Evolutionary conservation across 2,329 filamentous ascomycete species (phyloP), one percentile per base, ranked within the genome.

Genomic region (Onygenales sp.): DNA sequence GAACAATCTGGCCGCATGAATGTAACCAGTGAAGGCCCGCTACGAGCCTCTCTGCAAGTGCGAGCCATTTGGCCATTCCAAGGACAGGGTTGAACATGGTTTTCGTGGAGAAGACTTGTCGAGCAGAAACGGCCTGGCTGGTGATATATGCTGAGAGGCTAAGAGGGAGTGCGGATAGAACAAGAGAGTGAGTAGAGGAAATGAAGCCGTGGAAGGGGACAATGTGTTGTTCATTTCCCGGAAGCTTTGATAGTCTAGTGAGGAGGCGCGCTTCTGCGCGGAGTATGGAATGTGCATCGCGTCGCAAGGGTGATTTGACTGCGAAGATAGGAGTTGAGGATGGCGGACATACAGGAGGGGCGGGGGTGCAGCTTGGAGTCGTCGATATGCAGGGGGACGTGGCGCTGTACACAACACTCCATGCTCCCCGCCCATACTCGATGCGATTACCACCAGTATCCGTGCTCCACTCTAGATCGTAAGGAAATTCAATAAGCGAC

Each of bases 381-480:
- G 66, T 69, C n/a, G 54, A 40, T 37, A 58, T 36, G 14, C 54
- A 55, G 17, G 49, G 60, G 10, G 65, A 62, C 4, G 56, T 63
- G 9, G 72, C 74, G 56, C 70, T 71, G 61, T 72, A 74, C 14
- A 77, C 74, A 14, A 67, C 68, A 56, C 74, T 76, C 74, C 74
- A 77, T 14, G 67, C 72, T 27, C 74, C 74, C 39, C 65, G 66
- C 27, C 74, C 74, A 51, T 71, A 75, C 51, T 73, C 67, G 14
- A 70, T 49, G 6, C 60, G 63, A 11, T 59, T 60, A 13, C 65
- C 66, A n/a, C 58, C 54, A 2, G 52, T 42, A 50, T 67, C 65
- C 6, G 42, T 54, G 17, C 62, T 63, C 14, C 67, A 58, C 48
- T 72, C 64, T 9, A 72, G 49, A n/a, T 66, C 64, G 10, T 66